These are phyloP conservation scores for Mesembryanthemum crystallinum DNA, from an alignment of 148 eudicot species.

Conservation along the genomic window DNA sequence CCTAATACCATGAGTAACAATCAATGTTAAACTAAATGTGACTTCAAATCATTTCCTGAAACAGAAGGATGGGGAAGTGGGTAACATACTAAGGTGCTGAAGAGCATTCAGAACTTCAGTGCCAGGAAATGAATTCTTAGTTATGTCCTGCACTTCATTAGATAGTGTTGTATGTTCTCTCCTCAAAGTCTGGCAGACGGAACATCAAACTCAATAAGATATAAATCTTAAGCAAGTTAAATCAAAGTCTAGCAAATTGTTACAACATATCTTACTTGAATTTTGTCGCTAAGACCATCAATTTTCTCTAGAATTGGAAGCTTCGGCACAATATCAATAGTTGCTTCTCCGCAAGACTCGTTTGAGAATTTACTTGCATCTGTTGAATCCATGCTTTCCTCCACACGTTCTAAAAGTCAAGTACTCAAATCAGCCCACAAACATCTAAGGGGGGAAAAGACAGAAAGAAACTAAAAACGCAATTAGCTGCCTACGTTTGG, in stretches of 20 bases:
- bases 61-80: neutral
- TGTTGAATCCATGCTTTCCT: conserved; percentile 24
- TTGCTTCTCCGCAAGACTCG: conserved; percentile 33
- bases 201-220: conserved; percentile 9
- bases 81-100: conserved; percentile 61
- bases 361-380: conserved; percentile 39
- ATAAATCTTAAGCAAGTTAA: neutral
- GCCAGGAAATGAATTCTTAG: conserved; percentile 60
- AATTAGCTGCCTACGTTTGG: neutral
- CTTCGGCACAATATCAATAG: conserved; percentile 52
- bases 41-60: neutral
- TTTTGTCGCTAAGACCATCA: conserved; percentile 46
- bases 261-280: conserved; percentile 39
- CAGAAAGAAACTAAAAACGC: neutral
- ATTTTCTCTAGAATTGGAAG: conserved; percentile 71
- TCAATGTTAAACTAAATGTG: neutral
- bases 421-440: conserved; percentile 7
- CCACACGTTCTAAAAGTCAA: conserved; percentile 39
- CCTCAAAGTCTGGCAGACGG: conserved; percentile 52
- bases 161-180: conserved; percentile 61
- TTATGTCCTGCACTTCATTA: conserved; percentile 62
- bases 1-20: conserved; percentile 37
- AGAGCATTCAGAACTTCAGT: conserved; percentile 59
- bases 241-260: neutral
- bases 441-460: neutral